These are phyloP conservation scores for Mycena latifolia DNA, from an alignment of 768 basidiomycete genomes.

Conservation along the genomic window DNA sequence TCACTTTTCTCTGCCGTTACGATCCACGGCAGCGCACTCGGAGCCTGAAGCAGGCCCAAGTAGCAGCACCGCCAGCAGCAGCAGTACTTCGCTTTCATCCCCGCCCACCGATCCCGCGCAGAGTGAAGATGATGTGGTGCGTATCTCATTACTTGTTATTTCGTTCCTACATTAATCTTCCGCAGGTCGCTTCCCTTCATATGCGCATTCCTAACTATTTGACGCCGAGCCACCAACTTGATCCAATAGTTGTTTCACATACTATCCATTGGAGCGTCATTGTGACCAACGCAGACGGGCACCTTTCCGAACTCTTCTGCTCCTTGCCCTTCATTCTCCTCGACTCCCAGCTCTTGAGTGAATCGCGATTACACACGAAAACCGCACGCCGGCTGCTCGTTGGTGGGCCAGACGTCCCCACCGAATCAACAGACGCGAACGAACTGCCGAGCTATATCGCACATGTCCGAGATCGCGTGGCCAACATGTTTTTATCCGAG, in stretches of 20 bases:
- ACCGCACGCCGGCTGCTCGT: constrained; percentile 81
- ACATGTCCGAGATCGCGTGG: constrained; percentile 92
- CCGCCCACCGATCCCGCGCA: constrained; percentile 24
- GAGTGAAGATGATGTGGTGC: constrained; percentile 32
- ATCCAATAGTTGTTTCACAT: constrained; percentile 85
- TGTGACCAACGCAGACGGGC: constrained; percentile 89
- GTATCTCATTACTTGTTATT: background rate
- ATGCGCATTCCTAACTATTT: constrained; percentile 70
- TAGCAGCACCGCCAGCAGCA: constrained; percentile 5
- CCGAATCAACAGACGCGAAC: constrained; percentile 66
- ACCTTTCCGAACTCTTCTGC: constrained; percentile 93
- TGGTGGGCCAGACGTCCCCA: constrained; percentile 42
- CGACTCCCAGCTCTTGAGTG: constrained; percentile 77
- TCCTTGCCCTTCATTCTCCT: constrained; percentile 91
- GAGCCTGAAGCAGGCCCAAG: constrained; percentile 20
- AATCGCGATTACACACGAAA: constrained; percentile 78
- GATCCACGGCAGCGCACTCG: background rate
- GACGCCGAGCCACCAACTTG: constrained; percentile 80
- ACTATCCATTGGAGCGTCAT: constrained; percentile 84
- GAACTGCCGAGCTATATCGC: constrained; percentile 91
- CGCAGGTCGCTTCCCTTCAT: constrained; percentile 64
- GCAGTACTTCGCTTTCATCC: background rate
- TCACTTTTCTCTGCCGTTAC: constrained; percentile 2
- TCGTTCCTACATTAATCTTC: background rate
- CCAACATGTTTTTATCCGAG: constrained; percentile 79